Evolutionary conservation across 2,329 filamentous ascomycete species (phyloP).

Genomic region (Chaetothyriales sp.): DNA sequence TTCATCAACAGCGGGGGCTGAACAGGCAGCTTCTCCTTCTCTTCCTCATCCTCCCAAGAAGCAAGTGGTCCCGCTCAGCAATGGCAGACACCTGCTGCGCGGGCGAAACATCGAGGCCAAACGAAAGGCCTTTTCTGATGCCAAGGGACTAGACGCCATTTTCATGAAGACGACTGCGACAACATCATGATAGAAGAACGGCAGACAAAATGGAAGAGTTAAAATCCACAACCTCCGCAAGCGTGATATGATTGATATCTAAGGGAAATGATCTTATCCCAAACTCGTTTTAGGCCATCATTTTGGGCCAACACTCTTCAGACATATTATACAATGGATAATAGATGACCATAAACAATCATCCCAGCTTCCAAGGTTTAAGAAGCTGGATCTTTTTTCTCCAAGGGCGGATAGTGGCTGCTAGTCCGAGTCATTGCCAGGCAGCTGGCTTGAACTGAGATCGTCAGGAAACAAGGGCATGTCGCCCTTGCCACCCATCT

Average conservation of each 20-base stretch:
- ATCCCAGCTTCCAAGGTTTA: no score
- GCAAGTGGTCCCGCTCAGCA: conserved; percentile 22
- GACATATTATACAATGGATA: background rate
- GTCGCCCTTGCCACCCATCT: conserved; percentile 75
- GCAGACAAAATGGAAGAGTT: background rate
- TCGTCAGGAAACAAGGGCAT: conserved; percentile 59
- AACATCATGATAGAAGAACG: background rate
- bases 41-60: background rate
- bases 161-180: conserved; percentile 10
- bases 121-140: conserved; percentile 64
- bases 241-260: background rate
- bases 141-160: conserved; percentile 62
- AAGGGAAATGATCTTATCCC: background rate
- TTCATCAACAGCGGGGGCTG: background rate
- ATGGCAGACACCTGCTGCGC: conserved; percentile 57
- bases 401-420: background rate
- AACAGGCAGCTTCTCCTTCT: background rate
- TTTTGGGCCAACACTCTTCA: background rate
- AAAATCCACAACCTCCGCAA: no score
- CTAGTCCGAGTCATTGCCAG: conserved; percentile 10
- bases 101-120: conserved; percentile 81
- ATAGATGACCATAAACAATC: no score
- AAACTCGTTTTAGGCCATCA: background rate
- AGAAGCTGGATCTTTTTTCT: background rate
- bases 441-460: conserved; percentile 25